phyloP scores from a whole-genome alignment of 148 eudicot genomes.

The Camellia lanceoleosa region DNA sequence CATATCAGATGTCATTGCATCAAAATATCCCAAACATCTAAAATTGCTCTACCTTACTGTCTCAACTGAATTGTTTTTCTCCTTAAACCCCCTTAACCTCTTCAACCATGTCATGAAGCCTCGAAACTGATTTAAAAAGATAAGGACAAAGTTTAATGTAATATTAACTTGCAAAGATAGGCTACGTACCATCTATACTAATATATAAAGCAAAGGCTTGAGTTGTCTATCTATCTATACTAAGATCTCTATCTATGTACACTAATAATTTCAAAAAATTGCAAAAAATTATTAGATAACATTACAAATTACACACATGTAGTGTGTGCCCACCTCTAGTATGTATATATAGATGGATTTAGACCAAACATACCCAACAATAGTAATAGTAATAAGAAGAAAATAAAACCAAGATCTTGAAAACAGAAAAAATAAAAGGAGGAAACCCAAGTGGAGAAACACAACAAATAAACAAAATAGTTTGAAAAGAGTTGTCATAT shows the following conservation, averaged over 20 bases:
- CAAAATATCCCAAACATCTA: conserved; percentile 4
- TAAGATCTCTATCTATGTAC: too few species aligned
- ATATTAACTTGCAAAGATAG: not conserved
- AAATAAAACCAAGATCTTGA: not conserved
- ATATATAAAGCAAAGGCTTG: too few species aligned
- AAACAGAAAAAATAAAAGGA: not conserved
- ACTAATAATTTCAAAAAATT: too few species aligned
- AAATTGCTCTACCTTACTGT: not conserved
- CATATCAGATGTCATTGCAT: conserved; percentile 55
- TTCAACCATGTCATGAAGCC: not conserved
- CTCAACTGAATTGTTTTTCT: not conserved
- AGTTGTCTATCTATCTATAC: too few species aligned
- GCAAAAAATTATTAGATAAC: too few species aligned
- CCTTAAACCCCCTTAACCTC: not conserved
- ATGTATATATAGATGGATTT: too few species aligned
- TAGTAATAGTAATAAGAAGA: not conserved
- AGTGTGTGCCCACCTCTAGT: too few species aligned
- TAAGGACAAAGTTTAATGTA: not conserved
- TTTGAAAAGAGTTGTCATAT: not conserved
- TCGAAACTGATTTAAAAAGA: not conserved
- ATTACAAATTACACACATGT: too few species aligned
- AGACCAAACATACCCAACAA: not conserved
- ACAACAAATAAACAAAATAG: not conserved
- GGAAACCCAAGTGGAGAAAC: not conserved
- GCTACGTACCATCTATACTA: too few species aligned